Conservation (phyloP, 2,329 filamentous ascomycete genomes). For the Aspergillus latus region DNA sequence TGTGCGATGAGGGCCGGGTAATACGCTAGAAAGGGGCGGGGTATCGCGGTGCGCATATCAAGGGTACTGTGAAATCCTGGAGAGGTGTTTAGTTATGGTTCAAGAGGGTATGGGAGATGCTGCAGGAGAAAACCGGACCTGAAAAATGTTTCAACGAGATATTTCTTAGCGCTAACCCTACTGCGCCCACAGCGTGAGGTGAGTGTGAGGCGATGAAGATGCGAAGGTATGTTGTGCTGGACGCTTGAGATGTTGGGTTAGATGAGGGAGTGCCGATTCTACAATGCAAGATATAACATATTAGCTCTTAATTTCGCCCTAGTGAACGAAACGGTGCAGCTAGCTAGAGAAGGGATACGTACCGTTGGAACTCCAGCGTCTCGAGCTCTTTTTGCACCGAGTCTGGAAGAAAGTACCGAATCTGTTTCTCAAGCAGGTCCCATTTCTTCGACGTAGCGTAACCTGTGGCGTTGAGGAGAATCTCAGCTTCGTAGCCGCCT, state of each 20-base stretch:
- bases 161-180: conserved; percentile 34
- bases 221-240: conserved; percentile 48
- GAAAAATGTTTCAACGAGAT: conserved; percentile 49
- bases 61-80: conserved; percentile 45
- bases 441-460: conserved; percentile 53
- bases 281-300: background rate
- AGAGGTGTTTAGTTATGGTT: background rate
- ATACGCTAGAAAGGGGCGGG: conserved; percentile 44
- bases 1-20: conserved; percentile 42
- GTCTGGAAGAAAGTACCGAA: conserved; percentile 46
- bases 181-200: conserved; percentile 26
- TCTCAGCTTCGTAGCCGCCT: conserved; percentile 50
- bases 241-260: conserved; percentile 43
- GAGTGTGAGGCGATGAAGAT: conserved; percentile 45
- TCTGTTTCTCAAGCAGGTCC: conserved; percentile 50
- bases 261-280: conserved; percentile 38
- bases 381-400: conserved; percentile 46
- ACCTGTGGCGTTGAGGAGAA: conserved; percentile 48
- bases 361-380: conserved; percentile 55
- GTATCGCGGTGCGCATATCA: conserved; percentile 44
- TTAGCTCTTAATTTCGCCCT: background rate
- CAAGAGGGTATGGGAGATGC: background rate
- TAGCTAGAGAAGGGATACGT: background rate
- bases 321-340: no score
- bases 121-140: conserved; percentile 15